phyloP scores from a whole-genome alignment of 179 eudicot genomes.

The Dionaea muscipula region DNA sequence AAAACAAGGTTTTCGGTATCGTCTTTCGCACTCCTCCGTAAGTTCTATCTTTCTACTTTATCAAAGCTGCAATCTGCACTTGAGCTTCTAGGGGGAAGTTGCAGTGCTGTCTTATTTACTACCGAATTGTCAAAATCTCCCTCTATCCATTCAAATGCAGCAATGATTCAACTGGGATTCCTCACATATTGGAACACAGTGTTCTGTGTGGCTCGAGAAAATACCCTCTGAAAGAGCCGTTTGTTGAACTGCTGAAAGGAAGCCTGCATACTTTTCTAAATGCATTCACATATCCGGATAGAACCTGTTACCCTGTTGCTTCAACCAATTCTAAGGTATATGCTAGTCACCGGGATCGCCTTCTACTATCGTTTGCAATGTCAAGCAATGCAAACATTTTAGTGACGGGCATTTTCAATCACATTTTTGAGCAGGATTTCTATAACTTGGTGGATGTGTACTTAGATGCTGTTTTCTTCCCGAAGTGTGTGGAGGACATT shows the following conservation, averaged over 20 bases:
- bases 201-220: slow-evolving; percentile 95
- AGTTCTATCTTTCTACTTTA: slow-evolving; percentile 14
- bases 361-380: background rate
- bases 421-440: slow-evolving; percentile 50
- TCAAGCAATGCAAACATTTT: background rate
- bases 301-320: slow-evolving; percentile 98
- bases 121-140: background rate
- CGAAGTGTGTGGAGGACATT: slow-evolving; percentile 72
- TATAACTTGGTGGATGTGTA: slow-evolving; percentile 95
- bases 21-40: slow-evolving; percentile 97
- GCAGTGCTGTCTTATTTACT: background rate
- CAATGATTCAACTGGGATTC: slow-evolving; percentile 90
- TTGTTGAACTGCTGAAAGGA: slow-evolving; percentile 90
- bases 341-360: background rate
- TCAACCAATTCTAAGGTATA: slow-evolving; percentile 86
- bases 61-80: no score
- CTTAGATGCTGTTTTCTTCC: slow-evolving; percentile 94
- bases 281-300: slow-evolving; percentile 95
- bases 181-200: slow-evolving; percentile 94
- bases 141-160: slow-evolving; percentile 28
- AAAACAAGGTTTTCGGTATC: slow-evolving; percentile 87
- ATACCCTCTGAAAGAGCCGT: slow-evolving; percentile 92
- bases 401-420: background rate
- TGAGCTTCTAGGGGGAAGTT: background rate
- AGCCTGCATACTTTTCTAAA: slow-evolving; percentile 86